Base-by-base conservation (phyloP, 2,329 filamentous ascomycete genomes). In the Apiospora aurea region DNA sequence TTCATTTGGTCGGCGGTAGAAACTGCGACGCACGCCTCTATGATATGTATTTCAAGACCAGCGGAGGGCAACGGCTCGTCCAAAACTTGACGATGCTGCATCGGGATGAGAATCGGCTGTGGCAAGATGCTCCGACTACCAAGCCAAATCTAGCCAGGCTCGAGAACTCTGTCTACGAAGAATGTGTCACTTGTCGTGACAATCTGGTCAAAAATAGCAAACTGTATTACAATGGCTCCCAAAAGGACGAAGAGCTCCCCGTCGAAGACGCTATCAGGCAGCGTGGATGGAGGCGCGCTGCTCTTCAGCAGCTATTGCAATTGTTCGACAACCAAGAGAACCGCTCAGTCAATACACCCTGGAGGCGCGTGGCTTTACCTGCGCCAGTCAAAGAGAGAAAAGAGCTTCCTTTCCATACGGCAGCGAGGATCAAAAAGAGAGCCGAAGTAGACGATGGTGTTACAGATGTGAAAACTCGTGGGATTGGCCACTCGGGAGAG, bases 281-380 rank as follows among this genome's bases (percentile, higher is more conserved):
- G 21, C 66, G 66, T 29, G 66, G 66, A 13, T 68, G 66, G 66
- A 68, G 44, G 26, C 83, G 86, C 64, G 86, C 85, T 10, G 85
- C 82, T 24, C 77, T 87, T 29, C 85, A 87, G 74, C 81, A 82
- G 43, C 80, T 80, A 24, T 79, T 87, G 44, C 81, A 81, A 16
- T 73, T 79, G 16, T 81, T 86, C 67, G 77, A 79, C 43, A 82
- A 76, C 71, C 49, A 71, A 5, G 84, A 85, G 77, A 85, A 85
- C 71, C 76, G 75, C 57, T 74, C 76, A 8, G 77, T 81, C 51
- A 79, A 81, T 71, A 82, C 79, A 2, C 78, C 80, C 2, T 84
- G 81, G 79, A 80, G 80, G 38, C 80, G 80, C 0, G 76, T 85
- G 13, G 75, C 83, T 8, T 77, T 86, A 0, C 82, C 84, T 10